Conservation (phyloP, 441 rosid genomes). For the Populus hybrid region DNA sequence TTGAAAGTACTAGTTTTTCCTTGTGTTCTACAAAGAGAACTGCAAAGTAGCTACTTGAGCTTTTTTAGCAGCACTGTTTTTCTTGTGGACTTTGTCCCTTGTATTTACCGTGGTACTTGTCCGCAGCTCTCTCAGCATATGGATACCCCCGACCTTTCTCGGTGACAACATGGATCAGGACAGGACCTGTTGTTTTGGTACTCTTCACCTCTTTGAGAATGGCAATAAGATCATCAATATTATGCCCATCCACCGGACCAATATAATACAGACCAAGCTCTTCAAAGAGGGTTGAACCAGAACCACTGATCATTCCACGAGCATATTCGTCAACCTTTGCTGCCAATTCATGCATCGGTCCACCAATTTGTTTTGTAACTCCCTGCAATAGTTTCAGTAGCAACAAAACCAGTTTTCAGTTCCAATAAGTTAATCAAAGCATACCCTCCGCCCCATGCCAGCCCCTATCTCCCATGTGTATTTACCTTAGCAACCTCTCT, state of each 20-base stretch:
- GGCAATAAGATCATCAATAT: conserved; percentile 69
- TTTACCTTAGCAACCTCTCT: conserved; percentile 94
- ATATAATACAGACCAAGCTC: conserved; percentile 91
- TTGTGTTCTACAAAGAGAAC: not conserved
- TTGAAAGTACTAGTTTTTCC: too few relatives aligned
- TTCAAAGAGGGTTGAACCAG: conserved; percentile 90
- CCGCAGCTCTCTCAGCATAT: conserved; percentile 90
- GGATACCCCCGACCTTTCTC: conserved; percentile 99
- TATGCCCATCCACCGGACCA: conserved; percentile 94
- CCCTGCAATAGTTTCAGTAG: conserved; percentile 45
- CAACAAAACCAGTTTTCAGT: conserved; percentile 1
- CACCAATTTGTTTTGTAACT: conserved; percentile 82
- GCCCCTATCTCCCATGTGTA: not conserved
- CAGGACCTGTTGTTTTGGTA: conserved; percentile 85
- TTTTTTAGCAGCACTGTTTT: not conserved
- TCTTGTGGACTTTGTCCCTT: not conserved
- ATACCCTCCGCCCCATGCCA: not conserved
- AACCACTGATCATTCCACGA: conserved; percentile 94
- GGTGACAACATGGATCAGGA: conserved; percentile 83
- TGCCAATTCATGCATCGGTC: conserved; percentile 86
- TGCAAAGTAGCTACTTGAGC: not conserved
- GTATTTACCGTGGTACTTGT: conserved; percentile 80
- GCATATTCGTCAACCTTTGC: conserved; percentile 96
- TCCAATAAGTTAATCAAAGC: not conserved
- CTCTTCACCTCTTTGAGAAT: conserved; percentile 90